Evolutionary conservation across 2,329 filamentous ascomycete species (phyloP).

Genomic region (Colletotrichum magnum): DNA sequence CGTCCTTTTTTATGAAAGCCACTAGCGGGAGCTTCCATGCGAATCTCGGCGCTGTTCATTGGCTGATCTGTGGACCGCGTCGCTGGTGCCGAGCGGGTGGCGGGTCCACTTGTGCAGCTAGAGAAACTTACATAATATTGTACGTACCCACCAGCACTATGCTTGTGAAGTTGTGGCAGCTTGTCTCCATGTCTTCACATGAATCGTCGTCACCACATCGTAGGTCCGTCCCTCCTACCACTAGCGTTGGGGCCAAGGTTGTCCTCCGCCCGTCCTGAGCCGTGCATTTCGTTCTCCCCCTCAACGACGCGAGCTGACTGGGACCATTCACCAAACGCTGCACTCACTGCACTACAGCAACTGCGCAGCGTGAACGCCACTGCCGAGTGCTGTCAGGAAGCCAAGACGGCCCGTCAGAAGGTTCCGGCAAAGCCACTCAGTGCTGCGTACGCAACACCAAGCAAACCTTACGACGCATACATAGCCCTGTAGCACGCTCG

Average conservation of each 20-base stretch:
- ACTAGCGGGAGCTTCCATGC: constrained; percentile 27
- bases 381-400: constrained; percentile 23
- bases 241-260: background rate
- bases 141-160: background rate
- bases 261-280: background rate
- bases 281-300: constrained; percentile 4
- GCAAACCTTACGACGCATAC: too few relatives aligned
- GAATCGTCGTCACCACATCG: constrained; percentile 25
- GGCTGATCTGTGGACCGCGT: constrained; percentile 7
- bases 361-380: constrained; percentile 4
- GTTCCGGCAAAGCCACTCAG: constrained; percentile 25
- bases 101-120: constrained; percentile 15
- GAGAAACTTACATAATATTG: background rate
- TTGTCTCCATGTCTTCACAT: constrained; percentile 20
- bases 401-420: constrained; percentile 22
- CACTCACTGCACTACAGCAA: too few relatives aligned
- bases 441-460: constrained; percentile 19
- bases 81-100: constrained; percentile 22
- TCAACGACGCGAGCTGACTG: constrained; percentile 13
- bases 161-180: too few relatives aligned
- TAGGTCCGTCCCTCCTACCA: background rate
- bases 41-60: constrained; percentile 11
- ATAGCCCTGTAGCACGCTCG: too few relatives aligned
- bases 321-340: background rate
- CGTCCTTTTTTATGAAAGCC: constrained; percentile 20